Evolutionary conservation across 1,139 yeast species (phyloP).

Genomic region (Kurtzmaniella quercitrusa): DNA sequence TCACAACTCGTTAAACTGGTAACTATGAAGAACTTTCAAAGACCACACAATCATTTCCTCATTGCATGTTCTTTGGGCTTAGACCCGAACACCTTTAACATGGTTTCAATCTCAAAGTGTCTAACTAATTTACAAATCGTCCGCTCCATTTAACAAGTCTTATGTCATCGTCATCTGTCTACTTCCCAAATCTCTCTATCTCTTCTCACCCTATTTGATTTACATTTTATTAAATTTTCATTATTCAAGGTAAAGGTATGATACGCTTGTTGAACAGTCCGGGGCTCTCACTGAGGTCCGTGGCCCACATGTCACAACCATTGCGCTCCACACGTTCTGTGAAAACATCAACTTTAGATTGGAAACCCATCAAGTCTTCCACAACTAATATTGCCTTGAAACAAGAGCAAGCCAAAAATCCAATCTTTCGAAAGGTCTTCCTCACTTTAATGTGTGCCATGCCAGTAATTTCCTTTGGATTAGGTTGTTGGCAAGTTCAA

Average conservation of each 20-base stretch:
- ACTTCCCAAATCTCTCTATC: too few relatives aligned
- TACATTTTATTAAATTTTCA: neutral
- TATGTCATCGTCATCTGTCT: too few relatives aligned
- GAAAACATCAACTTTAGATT: slow-evolving; percentile 74
- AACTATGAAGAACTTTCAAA: too few relatives aligned
- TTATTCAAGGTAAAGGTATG: neutral
- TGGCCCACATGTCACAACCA: neutral
- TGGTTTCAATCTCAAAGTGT: too few relatives aligned
- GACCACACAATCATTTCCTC: too few relatives aligned
- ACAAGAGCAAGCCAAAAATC: slow-evolving; percentile 36
- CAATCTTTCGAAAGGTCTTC: slow-evolving; percentile 44
- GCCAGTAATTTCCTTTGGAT: slow-evolving; percentile 80
- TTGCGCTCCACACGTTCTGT: slow-evolving; percentile 13
- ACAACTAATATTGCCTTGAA: slow-evolving; percentile 41
- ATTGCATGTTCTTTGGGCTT: too few relatives aligned
- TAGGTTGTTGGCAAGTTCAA: slow-evolving; percentile 92
- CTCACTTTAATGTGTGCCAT: slow-evolving; percentile 67
- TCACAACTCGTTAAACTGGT: too few relatives aligned
- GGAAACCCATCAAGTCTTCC: slow-evolving; percentile 70
- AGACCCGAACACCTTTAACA: too few relatives aligned
- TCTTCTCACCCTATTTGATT: too few relatives aligned
- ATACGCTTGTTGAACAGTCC: neutral
- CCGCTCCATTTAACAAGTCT: too few relatives aligned
- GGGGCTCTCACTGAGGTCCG: neutral
- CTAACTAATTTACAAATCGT: too few relatives aligned